phyloP scores from a whole-genome alignment of 2,329 filamentous ascomycete species.

The Cercospora beticola region DNA sequence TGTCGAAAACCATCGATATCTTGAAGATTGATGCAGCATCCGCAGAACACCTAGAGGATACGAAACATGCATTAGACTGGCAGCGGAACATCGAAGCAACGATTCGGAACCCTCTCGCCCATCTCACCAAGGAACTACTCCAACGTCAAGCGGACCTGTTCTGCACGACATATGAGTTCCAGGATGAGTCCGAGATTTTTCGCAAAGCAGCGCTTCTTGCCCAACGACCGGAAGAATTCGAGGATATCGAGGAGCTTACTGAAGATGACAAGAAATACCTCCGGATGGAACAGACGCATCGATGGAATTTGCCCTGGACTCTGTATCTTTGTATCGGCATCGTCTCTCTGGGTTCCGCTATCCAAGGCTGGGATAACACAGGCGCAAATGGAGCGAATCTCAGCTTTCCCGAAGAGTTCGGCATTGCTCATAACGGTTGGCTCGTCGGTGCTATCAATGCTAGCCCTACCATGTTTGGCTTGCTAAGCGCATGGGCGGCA shows the following conservation, averaged over 20 bases:
- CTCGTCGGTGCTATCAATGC: slow-evolving; percentile 49
- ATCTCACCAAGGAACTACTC: slow-evolving; percentile 15
- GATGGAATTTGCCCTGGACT: slow-evolving; percentile 52
- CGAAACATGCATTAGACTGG: background rate
- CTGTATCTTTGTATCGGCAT: slow-evolving; percentile 48
- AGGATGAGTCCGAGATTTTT: slow-evolving; percentile 50
- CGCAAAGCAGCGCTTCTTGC: slow-evolving; percentile 54
- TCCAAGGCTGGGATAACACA: slow-evolving; percentile 37
- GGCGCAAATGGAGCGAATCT: slow-evolving; percentile 37
- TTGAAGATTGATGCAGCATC: background rate
- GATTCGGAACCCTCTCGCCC: slow-evolving; percentile 19
- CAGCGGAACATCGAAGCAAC: slow-evolving; percentile 12
- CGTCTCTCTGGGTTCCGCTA: slow-evolving; percentile 13
- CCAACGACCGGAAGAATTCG: slow-evolving; percentile 51
- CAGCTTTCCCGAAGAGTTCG: slow-evolving; percentile 30
- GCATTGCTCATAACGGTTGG: slow-evolving; percentile 28
- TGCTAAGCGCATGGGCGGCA: slow-evolving; percentile 52
- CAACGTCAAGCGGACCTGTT: slow-evolving; percentile 17
- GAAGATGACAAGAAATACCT: slow-evolving; percentile 47
- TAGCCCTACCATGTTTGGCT: slow-evolving; percentile 48
- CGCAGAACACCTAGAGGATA: slow-evolving; percentile 18
- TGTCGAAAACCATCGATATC: background rate
- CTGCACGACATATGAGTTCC: slow-evolving; percentile 19
- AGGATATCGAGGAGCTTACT: slow-evolving; percentile 49
- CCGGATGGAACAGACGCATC: slow-evolving; percentile 48